A percentile compares a stretch with the other conserved stretches of the same genome.
Conservation (phyloP, 768 basidiomycete genomes). For the Lactifluus volemus region DNA sequence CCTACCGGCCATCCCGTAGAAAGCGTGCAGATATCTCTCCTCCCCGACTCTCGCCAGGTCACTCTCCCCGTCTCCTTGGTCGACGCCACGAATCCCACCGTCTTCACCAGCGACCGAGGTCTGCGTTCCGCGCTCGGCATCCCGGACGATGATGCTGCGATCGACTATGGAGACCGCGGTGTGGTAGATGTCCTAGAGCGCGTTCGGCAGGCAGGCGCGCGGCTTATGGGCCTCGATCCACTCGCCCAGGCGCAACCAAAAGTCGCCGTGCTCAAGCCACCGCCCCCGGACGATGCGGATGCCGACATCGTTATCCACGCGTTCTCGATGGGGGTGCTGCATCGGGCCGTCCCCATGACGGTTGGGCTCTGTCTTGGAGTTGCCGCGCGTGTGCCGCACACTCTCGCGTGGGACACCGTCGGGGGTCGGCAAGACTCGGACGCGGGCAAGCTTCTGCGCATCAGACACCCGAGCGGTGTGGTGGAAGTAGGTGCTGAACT, state of each 20-base stretch:
- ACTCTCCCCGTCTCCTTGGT: slow-evolving; percentile 43
- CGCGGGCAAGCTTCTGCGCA: slow-evolving; percentile 31
- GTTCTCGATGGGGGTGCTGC: slow-evolving; percentile 62
- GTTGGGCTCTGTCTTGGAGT: slow-evolving; percentile 63
- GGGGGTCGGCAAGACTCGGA: slow-evolving; percentile 14
- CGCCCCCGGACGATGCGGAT: slow-evolving; percentile 26
- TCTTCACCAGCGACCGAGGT: slow-evolving; percentile 45
- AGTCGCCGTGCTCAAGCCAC: slow-evolving; percentile 44
- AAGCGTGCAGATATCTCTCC: slow-evolving; percentile 29
- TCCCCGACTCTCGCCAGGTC: slow-evolving; percentile 13
- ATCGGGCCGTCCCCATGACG: slow-evolving; percentile 67
- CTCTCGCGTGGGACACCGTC: slow-evolving; percentile 46
- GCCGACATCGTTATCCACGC: slow-evolving; percentile 50
- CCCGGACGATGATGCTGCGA: slow-evolving; percentile 7
- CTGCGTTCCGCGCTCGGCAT: slow-evolving; percentile 34
- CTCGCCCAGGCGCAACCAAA: slow-evolving; percentile 60
- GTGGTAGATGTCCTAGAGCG: slow-evolving; percentile 35
- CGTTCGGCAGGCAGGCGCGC: slow-evolving; percentile 48
- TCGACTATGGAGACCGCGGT: slow-evolving; percentile 19
- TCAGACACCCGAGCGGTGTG: slow-evolving; percentile 57
- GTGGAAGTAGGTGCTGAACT: slow-evolving; percentile 61
- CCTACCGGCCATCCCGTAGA: slow-evolving; percentile 50
- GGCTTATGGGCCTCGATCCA: slow-evolving; percentile 56
- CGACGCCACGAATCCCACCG: slow-evolving; percentile 69
- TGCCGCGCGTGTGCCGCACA: slow-evolving; percentile 44